Base-by-base conservation (phyloP, 805 yeast species). In the Candida nonsorbophila region DNA sequence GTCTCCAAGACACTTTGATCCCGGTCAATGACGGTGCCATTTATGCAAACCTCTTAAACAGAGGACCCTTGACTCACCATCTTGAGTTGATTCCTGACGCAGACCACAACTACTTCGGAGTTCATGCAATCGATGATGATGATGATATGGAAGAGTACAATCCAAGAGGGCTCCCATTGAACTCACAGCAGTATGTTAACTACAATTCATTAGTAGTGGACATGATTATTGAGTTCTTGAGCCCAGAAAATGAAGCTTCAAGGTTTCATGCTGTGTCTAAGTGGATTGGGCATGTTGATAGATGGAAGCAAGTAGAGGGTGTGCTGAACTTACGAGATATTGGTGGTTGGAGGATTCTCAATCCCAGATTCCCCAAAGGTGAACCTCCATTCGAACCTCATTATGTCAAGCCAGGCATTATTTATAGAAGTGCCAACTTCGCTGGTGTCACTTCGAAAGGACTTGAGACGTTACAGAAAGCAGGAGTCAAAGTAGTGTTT, bases 21-120 rank as follows among this genome's bases (percentile, higher is more conserved):
- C 86, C 90, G 1, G 40, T 71, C 1, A 61, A 63, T 10, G 95
- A 85, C 42, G 66, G 79, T 6, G 67, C 79, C 1, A 42, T 42
- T 20, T 85, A 62, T 56, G 74, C 82, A 6, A 75, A 80, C 41
- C 40, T 58, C 7, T 69, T 87, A 27, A 68, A 65, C 16, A 56
- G 70, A 4, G 73, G 87, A 13, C 79, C 37, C 1, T 41, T 41
- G 17, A 43, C 66, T 3, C 69, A 82, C 41, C 60, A 66, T 3
- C 57, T 86, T 30, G 61, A 63, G 20, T 50, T 84, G 6, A 58
- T 88, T 7, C 72, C 73, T 1, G 64, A 62, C 25, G 95, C 95
- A 0, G 88, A 85, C 49, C 97, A 88, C 53, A 84, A 83, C 44
- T 87, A 70, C 47, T 82, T 70, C 47, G 90, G 92, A 0, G 38